A percentile compares a stretch with the other conserved stretches of the same genome.
phyloP scores from a whole-genome alignment of 202 grass and related monocot species.

The Panicum hallii region DNA sequence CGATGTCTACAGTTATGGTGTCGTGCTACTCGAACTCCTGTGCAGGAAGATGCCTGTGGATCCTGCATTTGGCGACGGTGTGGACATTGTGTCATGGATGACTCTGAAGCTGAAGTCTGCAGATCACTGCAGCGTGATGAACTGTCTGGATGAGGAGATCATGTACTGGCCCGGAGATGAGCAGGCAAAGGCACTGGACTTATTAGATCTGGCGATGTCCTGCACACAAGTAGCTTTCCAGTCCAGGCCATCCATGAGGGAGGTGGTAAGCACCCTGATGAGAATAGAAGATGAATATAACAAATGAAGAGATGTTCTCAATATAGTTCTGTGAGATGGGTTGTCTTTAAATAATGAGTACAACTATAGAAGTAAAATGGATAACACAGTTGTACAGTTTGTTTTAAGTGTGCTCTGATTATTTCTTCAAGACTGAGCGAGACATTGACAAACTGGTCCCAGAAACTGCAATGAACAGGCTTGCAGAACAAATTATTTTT shows the following conservation, averaged over 20 bases:
- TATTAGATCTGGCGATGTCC: conserved; percentile 56
- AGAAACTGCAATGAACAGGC: not conserved
- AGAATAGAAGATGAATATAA: conserved; percentile 38
- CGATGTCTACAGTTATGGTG: conserved; percentile 64
- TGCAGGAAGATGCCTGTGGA: conserved; percentile 63
- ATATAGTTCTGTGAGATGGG: not conserved
- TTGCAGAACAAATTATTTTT: not conserved
- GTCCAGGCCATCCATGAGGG: conserved; percentile 65
- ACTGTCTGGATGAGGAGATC: conserved; percentile 66
- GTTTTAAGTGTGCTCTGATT: not conserved
- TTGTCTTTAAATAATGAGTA: not conserved
- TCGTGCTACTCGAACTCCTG: conserved; percentile 68
- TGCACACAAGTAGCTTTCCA: conserved; percentile 56
- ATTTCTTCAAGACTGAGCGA: not conserved
- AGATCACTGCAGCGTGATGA: conserved; percentile 36
- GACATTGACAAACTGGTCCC: not conserved
- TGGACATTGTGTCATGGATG: conserved; percentile 71
- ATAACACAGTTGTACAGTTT: not conserved
- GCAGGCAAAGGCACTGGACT: conserved; percentile 42
- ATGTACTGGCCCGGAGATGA: conserved; percentile 63
- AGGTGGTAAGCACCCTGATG: conserved; percentile 55
- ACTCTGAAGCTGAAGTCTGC: conserved; percentile 40
- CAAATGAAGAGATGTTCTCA: not conserved
- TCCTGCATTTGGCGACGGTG: conserved; percentile 54
- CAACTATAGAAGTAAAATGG: not conserved